phyloP scores from a whole-genome alignment of 345 rosid genomes.

The Angophora floribunda region DNA sequence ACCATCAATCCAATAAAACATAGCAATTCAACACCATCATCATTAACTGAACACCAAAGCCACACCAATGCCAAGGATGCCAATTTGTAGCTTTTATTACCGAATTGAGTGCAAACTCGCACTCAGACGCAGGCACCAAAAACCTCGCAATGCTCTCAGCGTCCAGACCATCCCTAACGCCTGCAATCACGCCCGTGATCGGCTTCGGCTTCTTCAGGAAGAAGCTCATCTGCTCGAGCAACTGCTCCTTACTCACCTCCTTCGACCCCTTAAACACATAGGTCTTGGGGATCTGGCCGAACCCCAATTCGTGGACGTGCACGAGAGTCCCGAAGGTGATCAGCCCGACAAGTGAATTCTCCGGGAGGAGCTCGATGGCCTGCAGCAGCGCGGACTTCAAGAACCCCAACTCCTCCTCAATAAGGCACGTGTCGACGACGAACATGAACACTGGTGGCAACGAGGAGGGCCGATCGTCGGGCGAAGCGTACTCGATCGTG shows the following conservation, averaged over 20 bases:
- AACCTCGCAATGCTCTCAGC: constrained; percentile 80
- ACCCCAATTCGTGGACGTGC: constrained; percentile 86
- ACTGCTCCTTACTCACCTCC: constrained; percentile 69
- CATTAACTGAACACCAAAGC: not conserved
- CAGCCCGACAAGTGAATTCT: constrained; percentile 65
- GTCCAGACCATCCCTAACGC: constrained; percentile 82
- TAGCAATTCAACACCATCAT: not conserved
- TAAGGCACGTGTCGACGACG: constrained; percentile 75
- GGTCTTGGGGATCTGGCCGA: constrained; percentile 54
- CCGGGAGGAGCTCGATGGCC: constrained; percentile 70
- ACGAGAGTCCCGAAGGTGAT: constrained; percentile 71
- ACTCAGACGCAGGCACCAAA: constrained; percentile 76
- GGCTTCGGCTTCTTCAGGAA: constrained; percentile 77
- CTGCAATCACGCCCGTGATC: constrained; percentile 76
- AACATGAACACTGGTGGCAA: constrained; percentile 67
- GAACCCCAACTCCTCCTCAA: constrained; percentile 78
- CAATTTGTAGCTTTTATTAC: constrained; percentile 7
- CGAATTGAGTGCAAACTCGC: constrained; percentile 78
- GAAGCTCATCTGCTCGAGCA: constrained; percentile 75
- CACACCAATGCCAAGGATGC: not conserved
- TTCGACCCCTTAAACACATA: constrained; percentile 77
- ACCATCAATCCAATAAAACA: not conserved
- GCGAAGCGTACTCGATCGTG: constrained; percentile 72
- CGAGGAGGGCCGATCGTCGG: constrained; percentile 19
- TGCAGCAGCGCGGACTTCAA: constrained; percentile 73